These are phyloP conservation scores for Umbelopsis ramanniana DNA, from an alignment of 192 early-diverging fungal genomes.

Conservation along the genomic window DNA sequence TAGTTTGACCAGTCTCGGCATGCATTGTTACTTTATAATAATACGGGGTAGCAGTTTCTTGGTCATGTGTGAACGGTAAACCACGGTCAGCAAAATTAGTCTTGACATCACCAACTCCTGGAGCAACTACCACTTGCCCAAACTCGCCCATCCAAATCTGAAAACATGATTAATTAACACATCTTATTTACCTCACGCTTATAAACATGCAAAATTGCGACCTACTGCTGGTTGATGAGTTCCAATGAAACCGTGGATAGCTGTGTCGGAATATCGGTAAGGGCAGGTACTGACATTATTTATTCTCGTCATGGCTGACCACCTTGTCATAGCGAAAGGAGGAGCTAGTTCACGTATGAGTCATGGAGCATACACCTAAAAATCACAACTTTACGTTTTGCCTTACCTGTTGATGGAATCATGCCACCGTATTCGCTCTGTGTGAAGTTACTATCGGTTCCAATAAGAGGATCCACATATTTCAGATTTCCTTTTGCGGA, in stretches of 20 bases:
- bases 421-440: slow-evolving; percentile 10
- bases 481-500: slow-evolving; percentile 1
- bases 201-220: neutral
- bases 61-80: slow-evolving; percentile 10
- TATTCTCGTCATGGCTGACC: slow-evolving; percentile 8
- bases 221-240: slow-evolving; percentile 9
- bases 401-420: slow-evolving; percentile 8
- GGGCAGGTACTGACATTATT: slow-evolving; percentile 17
- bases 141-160: slow-evolving; percentile 18
- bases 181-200: neutral
- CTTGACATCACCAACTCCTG: slow-evolving; percentile 3
- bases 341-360: slow-evolving; percentile 2
- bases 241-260: slow-evolving; percentile 10
- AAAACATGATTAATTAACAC: too few species aligned
- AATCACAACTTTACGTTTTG: neutral
- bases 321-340: slow-evolving; percentile 12
- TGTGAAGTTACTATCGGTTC: neutral
- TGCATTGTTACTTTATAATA: slow-evolving; percentile 12
- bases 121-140: slow-evolving; percentile 5
- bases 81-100: neutral
- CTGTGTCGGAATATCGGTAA: neutral
- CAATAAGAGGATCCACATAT: neutral
- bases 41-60: neutral
- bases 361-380: neutral
- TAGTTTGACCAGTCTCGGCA: neutral